Evolutionary conservation across 106 monocot genomes (phyloP).

Genomic region (Narthecium ossifragum): DNA sequence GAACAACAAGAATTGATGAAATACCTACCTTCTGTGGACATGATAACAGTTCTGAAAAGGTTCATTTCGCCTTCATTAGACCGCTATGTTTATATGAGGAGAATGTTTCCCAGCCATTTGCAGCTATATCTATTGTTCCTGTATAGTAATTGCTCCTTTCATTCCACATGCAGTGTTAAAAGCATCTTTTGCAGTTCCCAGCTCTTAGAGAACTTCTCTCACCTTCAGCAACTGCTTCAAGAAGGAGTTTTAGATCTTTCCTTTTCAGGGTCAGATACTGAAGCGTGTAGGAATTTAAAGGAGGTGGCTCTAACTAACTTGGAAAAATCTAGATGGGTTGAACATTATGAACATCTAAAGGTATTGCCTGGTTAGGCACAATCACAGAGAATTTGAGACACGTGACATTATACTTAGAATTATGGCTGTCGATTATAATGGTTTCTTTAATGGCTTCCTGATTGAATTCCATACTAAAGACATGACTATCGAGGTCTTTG

Average conservation of each 20-base stretch:
- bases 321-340: conserved; percentile 48
- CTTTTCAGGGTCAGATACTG: conserved; percentile 19
- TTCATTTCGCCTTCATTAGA: conserved; percentile 7
- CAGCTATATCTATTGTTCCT: neutral
- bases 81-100: neutral
- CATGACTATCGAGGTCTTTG: neutral
- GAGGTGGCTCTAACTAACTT: conserved; percentile 38
- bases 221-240: conserved; percentile 53
- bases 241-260: conserved; percentile 52
- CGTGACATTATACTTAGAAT: too few species aligned
- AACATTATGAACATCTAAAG: conserved; percentile 46
- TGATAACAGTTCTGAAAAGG: conserved; percentile 43
- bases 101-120: neutral
- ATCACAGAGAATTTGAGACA: too few species aligned
- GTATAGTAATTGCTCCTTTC: neutral
- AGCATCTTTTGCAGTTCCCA: conserved; percentile 56
- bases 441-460: neutral
- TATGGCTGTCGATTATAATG: neutral
- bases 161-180: conserved; percentile 42
- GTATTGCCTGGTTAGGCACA: conserved; percentile 32
- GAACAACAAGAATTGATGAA: conserved; percentile 51
- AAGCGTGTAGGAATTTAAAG: conserved; percentile 39
- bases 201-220: conserved; percentile 41
- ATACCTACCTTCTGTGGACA: conserved; percentile 58
- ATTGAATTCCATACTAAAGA: conserved; percentile 14